A percentile compares a stretch with the other conserved stretches of the same genome.
Evolutionary conservation across 2,329 filamentous ascomycete species (phyloP).

Genomic region (Fusarium globosum): DNA sequence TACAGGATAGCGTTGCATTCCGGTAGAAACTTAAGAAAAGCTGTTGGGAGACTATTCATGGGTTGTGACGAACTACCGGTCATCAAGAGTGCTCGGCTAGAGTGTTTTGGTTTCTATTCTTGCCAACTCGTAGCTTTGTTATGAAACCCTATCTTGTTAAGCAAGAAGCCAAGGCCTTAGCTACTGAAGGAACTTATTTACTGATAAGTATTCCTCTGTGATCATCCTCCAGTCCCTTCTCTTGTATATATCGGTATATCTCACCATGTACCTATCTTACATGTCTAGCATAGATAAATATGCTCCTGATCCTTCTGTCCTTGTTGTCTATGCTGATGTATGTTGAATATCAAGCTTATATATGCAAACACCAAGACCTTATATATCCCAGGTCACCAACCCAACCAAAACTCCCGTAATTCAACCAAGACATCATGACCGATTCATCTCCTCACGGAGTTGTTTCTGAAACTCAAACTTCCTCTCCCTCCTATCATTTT

Average conservation of each 20-base stretch:
- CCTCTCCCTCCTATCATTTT: conserved; percentile 15
- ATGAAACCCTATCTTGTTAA: no score
- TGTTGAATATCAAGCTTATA: conserved; percentile 17
- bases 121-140: neutral
- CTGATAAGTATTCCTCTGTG: neutral
- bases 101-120: neutral
- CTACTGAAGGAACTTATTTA: fast-evolving
- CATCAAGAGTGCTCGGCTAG: neutral
- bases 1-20: neutral
- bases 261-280: no score
- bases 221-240: neutral
- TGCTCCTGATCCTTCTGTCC: neutral
- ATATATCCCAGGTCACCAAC: neutral
- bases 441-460: neutral
- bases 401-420: neutral
- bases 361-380: neutral
- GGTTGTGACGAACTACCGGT: no score
- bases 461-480: conserved; percentile 24
- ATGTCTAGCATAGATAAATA: neutral
- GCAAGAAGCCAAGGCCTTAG: neutral
- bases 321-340: neutral
- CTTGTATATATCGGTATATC: neutral
- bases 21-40: neutral
- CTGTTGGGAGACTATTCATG: no score
- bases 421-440: neutral